These are phyloP conservation scores for Podaxis pistillaris DNA, from an alignment of 768 basidiomycete species.

Conservation along the genomic window DNA sequence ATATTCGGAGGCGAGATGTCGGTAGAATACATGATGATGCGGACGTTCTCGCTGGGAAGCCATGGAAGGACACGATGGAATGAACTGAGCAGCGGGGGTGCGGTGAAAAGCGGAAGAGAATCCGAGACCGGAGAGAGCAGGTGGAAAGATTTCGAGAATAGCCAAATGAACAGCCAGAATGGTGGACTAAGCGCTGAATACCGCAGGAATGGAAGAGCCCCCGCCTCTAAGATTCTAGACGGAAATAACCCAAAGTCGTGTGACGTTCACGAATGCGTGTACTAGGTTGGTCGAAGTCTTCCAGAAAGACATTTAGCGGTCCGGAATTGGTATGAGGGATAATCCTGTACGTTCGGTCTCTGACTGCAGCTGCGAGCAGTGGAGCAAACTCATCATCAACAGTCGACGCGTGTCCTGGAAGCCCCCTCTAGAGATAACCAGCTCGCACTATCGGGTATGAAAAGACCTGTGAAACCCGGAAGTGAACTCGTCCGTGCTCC, in stretches of 20 bases:
- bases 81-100: background rate
- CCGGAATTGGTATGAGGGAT: background rate
- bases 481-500: background rate
- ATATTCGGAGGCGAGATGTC: background rate
- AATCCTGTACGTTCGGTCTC: background rate
- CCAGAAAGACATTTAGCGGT: background rate
- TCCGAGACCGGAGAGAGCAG: background rate
- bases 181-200: background rate
- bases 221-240: background rate
- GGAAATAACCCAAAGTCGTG: background rate
- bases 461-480: background rate
- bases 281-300: background rate
- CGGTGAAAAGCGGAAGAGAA: background rate
- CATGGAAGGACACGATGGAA: background rate
- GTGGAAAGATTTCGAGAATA: background rate
- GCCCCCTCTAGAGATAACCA: background rate
- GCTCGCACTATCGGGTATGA: background rate
- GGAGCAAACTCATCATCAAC: background rate
- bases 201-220: background rate
- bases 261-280: background rate
- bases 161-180: background rate
- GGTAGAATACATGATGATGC: background rate
- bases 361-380: background rate
- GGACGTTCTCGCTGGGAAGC: background rate
- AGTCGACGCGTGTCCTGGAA: background rate